Evolutionary conservation across 352 stramenopile genomes (phyloP).

Genomic region (Globisporangium iwayamae): DNA sequence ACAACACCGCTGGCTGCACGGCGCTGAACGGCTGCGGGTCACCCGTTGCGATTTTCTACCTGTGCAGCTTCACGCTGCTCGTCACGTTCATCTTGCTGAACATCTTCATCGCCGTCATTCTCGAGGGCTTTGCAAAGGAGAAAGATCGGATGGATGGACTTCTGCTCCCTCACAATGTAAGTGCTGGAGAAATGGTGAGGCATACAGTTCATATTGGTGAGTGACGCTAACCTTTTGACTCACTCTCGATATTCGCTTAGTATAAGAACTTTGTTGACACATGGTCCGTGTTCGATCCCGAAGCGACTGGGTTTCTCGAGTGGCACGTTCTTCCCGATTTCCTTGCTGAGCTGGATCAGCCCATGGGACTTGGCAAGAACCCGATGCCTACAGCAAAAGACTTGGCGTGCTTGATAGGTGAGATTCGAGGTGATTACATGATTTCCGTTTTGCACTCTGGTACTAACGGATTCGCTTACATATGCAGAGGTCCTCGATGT

Average conservation of each 20-base stretch:
- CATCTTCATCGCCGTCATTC: conserved; percentile 91
- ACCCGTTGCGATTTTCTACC: conserved; percentile 63
- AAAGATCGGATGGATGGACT: conserved; percentile 62
- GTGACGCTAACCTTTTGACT: neutral
- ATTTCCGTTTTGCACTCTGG: neutral
- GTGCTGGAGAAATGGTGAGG: neutral
- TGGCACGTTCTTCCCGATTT: conserved; percentile 65
- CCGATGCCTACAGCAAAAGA: conserved; percentile 39
- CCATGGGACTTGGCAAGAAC: conserved; percentile 58
- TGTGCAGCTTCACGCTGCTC: conserved; percentile 88
- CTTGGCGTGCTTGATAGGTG: conserved; percentile 44
- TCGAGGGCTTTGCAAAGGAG: conserved; percentile 86
- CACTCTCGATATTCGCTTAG: conserved; percentile 19
- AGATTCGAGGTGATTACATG: neutral
- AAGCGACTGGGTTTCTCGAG: conserved; percentile 80
- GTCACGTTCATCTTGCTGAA: conserved; percentile 90
- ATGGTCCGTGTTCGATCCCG: conserved; percentile 80
- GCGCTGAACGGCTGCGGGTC: conserved; percentile 70
- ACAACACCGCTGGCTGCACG: conserved; percentile 36
- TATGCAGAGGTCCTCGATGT: conserved; percentile 44
- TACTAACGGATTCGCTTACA: neutral
- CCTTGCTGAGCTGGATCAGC: conserved; percentile 51
- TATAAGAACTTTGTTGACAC: conserved; percentile 74
- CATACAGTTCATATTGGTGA: no score
- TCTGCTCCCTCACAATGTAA: conserved; percentile 52